Conservation (phyloP, 768 basidiomycete species). For the Rhodotorula paludigena region DNA sequence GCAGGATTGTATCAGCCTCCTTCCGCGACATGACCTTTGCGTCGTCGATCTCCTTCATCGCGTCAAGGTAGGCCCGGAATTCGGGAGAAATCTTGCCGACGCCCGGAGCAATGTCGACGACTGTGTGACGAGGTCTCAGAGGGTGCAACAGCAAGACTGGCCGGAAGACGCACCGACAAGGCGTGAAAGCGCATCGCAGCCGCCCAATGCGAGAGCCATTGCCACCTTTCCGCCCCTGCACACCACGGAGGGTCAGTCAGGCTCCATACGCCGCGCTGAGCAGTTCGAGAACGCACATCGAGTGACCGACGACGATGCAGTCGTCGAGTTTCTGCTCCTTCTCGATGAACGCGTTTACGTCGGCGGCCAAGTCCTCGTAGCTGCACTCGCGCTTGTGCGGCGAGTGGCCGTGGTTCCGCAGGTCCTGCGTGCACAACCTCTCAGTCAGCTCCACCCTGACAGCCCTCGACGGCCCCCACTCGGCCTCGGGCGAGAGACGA, state of each 20-base stretch:
- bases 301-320: constrained; percentile 77
- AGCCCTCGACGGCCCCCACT: neutral
- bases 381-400: constrained; percentile 69
- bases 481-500: neutral
- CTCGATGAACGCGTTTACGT: constrained; percentile 65
- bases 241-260: neutral
- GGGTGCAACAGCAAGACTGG: too few relatives aligned
- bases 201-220: constrained; percentile 61
- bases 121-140: constrained; percentile 43
- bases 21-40: constrained; percentile 59
- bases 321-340: constrained; percentile 51
- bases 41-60: constrained; percentile 68
- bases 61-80: constrained; percentile 62
- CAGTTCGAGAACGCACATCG: constrained; percentile 62
- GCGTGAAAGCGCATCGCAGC: constrained; percentile 46
- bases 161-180: constrained; percentile 20
- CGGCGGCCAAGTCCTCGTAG: constrained; percentile 72
- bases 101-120: constrained; percentile 77
- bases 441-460: neutral
- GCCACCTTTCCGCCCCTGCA: constrained; percentile 55
- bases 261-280: neutral
- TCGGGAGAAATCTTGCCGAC: constrained; percentile 58
- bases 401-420: constrained; percentile 83
- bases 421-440: constrained; percentile 54
- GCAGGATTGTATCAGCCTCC: constrained; percentile 65